Conservation (phyloP, 164 flowering plant species). For the Akebia trifoliata region DNA sequence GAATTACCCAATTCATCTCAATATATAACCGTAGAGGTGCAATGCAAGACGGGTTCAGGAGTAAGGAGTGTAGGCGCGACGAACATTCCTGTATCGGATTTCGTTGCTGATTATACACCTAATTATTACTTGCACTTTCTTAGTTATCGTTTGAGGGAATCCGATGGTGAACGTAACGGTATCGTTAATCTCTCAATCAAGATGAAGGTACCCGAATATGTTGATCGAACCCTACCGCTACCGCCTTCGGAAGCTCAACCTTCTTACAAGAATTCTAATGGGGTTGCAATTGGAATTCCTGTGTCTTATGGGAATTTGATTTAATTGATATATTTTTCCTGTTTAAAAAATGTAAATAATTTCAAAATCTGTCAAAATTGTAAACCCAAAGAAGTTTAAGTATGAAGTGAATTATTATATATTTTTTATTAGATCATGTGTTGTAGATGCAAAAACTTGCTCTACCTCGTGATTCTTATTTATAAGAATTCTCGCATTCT, state of each 20-base stretch:
- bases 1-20: slow-evolving; percentile 25
- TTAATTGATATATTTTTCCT: no score
- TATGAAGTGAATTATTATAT: no score
- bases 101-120: slow-evolving; percentile 36
- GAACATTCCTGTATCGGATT: slow-evolving; percentile 47
- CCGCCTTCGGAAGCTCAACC: no score
- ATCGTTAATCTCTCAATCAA: slow-evolving; percentile 50
- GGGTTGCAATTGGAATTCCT: slow-evolving; percentile 10
- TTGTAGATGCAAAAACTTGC: no score
- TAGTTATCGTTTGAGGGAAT: slow-evolving; percentile 54
- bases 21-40: slow-evolving; percentile 33
- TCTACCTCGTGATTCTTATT: no score
- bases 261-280: no score
- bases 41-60: slow-evolving; percentile 20
- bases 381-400: no score
- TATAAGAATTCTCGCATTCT: no score
- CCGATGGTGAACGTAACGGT: slow-evolving; percentile 38
- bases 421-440: no score
- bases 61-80: slow-evolving; percentile 29
- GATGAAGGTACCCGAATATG: slow-evolving; percentile 2
- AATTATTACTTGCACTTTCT: slow-evolving; percentile 38
- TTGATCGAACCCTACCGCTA: no score
- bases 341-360: not conserved
- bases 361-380: no score
- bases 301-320: not conserved